Evolutionary conservation across 108 stramenopile species (phyloP), one percentile per base, ranked within the genome.

Genomic region (Cyclotella sp.): DNA sequence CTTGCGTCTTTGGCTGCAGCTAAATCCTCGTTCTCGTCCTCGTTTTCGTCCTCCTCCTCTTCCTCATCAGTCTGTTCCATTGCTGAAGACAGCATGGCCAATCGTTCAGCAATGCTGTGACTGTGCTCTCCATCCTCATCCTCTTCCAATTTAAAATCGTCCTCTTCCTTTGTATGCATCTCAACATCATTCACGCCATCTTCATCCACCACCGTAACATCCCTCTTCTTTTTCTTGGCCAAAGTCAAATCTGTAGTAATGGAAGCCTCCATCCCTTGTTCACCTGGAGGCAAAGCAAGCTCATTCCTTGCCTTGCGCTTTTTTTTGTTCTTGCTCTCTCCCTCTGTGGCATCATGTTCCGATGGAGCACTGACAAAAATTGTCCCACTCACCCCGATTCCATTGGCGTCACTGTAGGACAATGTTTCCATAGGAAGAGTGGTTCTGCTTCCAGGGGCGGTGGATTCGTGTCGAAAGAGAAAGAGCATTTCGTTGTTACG

Each of bases 31-130:
- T 75, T 66, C 12, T 63, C 67, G 1, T 81, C 83, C 12, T 63
- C 67, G 1, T 81, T 79, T 6, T 76, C 68, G 0, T 84, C 75
- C 14, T 62, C 70, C 19, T 65, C 75, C 3, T 76, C 77, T 26
- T 79, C 78, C 24, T 77, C 75, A 15, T 82, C 79, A 15, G 62
- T 57, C 55, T 72, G 55, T 43, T 76, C 79, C 83, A 81, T 84
- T n/a, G 83, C 84, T 28, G 84, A 81, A 21, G 84, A 78, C 19
- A 84, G 75, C 44, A 82, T 55, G 16, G 80, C 80, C 76, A 84
- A 63, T 51, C 84, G 69, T 21, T 84, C 84, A 14, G 84, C 84
- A 29, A 84, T 82, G 43, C 58, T 82, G 42, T 82, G 75, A 3
- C 72, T 64, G 39, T 60, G 65, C 10, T 76, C 75, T 16, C 66